Evolutionary conservation across 352 stramenopile genomes (phyloP).

Genomic region (Phytophthora fragariae): DNA sequence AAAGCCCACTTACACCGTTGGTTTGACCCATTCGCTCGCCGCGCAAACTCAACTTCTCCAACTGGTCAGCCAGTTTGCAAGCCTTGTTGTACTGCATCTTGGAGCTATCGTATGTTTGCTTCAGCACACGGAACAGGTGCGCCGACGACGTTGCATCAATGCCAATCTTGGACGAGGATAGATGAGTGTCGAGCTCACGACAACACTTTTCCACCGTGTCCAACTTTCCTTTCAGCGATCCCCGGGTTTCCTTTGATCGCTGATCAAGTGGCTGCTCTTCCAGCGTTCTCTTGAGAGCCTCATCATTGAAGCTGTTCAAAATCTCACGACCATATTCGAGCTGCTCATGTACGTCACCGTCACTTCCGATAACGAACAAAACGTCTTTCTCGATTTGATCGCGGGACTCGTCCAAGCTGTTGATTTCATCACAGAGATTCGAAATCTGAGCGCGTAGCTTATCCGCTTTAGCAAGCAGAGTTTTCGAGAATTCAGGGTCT

Average conservation of each 20-base stretch:
- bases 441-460: slow-evolving; percentile 51
- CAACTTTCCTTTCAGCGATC: slow-evolving; percentile 58
- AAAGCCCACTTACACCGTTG: slow-evolving; percentile 29
- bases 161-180: slow-evolving; percentile 48
- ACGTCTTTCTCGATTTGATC: slow-evolving; percentile 77
- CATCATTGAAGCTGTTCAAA: slow-evolving; percentile 72
- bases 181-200: slow-evolving; percentile 56
- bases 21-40: slow-evolving; percentile 35
- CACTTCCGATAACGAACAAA: slow-evolving; percentile 80
- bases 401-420: slow-evolving; percentile 59
- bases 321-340: slow-evolving; percentile 77
- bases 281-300: slow-evolving; percentile 63
- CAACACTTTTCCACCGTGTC: slow-evolving; percentile 61
- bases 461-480: slow-evolving; percentile 37
- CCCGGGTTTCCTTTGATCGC: slow-evolving; percentile 63
- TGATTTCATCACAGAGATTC: slow-evolving; percentile 58
- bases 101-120: slow-evolving; percentile 79
- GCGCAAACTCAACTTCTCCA: slow-evolving; percentile 61
- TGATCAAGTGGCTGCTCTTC: slow-evolving; percentile 78
- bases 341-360: slow-evolving; percentile 80
- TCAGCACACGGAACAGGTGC: slow-evolving; percentile 73
- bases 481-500: slow-evolving; percentile 44
- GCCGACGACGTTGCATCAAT: slow-evolving; percentile 40
- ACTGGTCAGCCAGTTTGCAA: slow-evolving; percentile 55
- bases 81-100: slow-evolving; percentile 81